A percentile compares a stretch with the other conserved stretches of the same genome.
Conservation (phyloP, 371 early-diverging fungal species). For the Caulochytrium protostelioides region DNA sequence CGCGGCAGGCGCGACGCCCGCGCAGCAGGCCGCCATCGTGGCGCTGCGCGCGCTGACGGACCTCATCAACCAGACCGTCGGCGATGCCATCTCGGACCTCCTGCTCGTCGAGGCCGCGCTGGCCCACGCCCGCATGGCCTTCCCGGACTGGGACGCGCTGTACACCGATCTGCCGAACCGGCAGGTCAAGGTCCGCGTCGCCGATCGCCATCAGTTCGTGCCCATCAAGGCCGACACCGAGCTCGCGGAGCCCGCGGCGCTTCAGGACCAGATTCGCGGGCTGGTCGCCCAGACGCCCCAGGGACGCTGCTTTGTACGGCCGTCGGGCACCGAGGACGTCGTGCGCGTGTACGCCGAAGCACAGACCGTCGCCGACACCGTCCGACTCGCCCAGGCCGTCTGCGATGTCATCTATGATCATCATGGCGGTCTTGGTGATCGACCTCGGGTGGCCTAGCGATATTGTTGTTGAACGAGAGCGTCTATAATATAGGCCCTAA, state of each 20-base stretch:
- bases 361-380: conserved; percentile 35
- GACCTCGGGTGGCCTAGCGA: no score
- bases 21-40: conserved; percentile 50
- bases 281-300: conserved; percentile 54
- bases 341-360: conserved; percentile 98
- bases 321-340: conserved; percentile 99
- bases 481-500: no score
- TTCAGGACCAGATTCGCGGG: conserved; percentile 70
- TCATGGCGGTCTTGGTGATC: conserved; percentile 75
- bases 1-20: conserved; percentile 43
- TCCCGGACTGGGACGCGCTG: conserved; percentile 70
- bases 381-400: conserved; percentile 12
- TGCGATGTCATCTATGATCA: conserved; percentile 65
- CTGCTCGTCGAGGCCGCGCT: conserved; percentile 77
- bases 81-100: conserved; percentile 95
- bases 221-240: conserved; percentile 90
- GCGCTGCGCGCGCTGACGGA: conserved; percentile 62
- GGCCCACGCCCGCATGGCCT: conserved; percentile 50
- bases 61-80: conserved; percentile 92
- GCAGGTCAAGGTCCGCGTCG: conserved; percentile 83
- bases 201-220: conserved; percentile 63
- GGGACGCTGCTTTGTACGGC: conserved; percentile 90
- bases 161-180: conserved; percentile 88
- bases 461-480: no score
- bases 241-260: conserved; percentile 62